Percentiles rank a stretch among this genome's conserved stretches.
Evolutionary conservation across 2,329 filamentous ascomycete species (phyloP).

Genomic region (Penicillium hesseltinei): DNA sequence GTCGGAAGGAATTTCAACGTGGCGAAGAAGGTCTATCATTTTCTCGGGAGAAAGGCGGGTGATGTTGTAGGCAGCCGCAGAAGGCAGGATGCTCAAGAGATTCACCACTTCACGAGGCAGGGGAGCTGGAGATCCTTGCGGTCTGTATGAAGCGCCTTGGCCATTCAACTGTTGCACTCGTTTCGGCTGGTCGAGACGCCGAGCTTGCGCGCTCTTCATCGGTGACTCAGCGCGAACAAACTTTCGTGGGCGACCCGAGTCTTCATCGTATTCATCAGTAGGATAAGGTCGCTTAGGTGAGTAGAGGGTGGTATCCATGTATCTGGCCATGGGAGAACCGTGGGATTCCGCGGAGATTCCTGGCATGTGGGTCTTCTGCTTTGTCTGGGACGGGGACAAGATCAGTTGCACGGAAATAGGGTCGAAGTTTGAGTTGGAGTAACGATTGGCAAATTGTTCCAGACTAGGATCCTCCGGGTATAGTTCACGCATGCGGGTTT

Average conservation of each 20-base stretch:
- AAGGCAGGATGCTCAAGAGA: conserved; percentile 70
- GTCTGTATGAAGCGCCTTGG: conserved; percentile 44
- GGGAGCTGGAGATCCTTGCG: conserved; percentile 59
- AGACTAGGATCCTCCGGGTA: conserved; percentile 84
- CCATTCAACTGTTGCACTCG: conserved; percentile 41
- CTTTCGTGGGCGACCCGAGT: conserved; percentile 75
- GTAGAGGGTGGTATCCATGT: conserved; percentile 38
- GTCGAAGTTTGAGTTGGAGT: conserved; percentile 71
- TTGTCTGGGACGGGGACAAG: conserved; percentile 78
- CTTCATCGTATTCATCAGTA: conserved; percentile 68
- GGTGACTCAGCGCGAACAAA: conserved; percentile 86
- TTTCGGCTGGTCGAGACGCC: conserved; percentile 75
- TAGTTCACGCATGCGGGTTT: conserved; percentile 89
- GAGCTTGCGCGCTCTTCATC: conserved; percentile 83
- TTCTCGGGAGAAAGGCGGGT: conserved; percentile 67
- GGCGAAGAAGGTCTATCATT: conserved; percentile 70
- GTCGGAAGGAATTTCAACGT: conserved; percentile 62
- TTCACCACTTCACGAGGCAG: conserved; percentile 67
- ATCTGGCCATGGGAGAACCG: conserved; percentile 38
- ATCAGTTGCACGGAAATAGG: conserved; percentile 78
- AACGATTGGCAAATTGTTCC: conserved; percentile 72
- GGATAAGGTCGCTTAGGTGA: conserved; percentile 60
- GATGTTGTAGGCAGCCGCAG: conserved; percentile 68
- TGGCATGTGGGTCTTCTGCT: conserved; percentile 53
- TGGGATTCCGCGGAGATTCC: conserved; percentile 26